A percentile compares a stretch with the other conserved stretches of the same genome.
These are phyloP conservation scores for Cubamyces lactineus DNA, from an alignment of 768 basidiomycete genomes.

Conservation along the genomic window DNA sequence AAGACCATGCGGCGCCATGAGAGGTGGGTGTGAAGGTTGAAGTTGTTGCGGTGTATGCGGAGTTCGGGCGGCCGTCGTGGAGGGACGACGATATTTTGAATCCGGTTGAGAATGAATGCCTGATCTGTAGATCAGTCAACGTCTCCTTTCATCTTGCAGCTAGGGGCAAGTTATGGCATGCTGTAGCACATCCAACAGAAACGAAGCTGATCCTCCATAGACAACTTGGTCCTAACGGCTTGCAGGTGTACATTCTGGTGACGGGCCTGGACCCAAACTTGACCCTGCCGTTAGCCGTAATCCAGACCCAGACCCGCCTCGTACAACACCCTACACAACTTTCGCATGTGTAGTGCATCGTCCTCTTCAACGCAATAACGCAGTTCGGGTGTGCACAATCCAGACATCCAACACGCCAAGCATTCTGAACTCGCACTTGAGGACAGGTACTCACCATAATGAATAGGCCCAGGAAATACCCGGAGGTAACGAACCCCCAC, in stretches of 20 bases:
- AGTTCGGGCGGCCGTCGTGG: slow-evolving; percentile 45
- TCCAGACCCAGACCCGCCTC: too few relatives aligned
- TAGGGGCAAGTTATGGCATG: neutral
- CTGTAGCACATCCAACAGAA: neutral
- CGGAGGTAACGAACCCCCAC: slow-evolving; percentile 74
- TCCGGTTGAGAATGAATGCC: slow-evolving; percentile 73
- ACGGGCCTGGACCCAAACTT: too few relatives aligned
- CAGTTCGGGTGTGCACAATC: neutral
- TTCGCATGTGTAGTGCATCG: too few relatives aligned
- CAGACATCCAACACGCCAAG: too few relatives aligned
- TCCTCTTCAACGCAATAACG: too few relatives aligned
- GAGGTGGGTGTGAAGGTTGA: slow-evolving; percentile 4
- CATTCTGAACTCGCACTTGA: neutral
- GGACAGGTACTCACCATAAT: slow-evolving; percentile 54
- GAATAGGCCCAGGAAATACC: slow-evolving; percentile 69
- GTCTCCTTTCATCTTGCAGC: neutral
- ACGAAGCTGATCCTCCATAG: too few relatives aligned
- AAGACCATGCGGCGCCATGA: slow-evolving; percentile 28
- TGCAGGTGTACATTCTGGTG: too few relatives aligned
- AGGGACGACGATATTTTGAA: slow-evolving; percentile 79
- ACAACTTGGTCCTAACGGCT: too few relatives aligned
- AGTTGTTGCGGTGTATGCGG: slow-evolving; percentile 22
- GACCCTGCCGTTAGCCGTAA: too few relatives aligned
- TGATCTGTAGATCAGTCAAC: slow-evolving; percentile 33
- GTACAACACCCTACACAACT: too few relatives aligned